phyloP scores from a whole-genome alignment of 2,329 filamentous ascomycete species.

The Rhynchosporium secalis region DNA sequence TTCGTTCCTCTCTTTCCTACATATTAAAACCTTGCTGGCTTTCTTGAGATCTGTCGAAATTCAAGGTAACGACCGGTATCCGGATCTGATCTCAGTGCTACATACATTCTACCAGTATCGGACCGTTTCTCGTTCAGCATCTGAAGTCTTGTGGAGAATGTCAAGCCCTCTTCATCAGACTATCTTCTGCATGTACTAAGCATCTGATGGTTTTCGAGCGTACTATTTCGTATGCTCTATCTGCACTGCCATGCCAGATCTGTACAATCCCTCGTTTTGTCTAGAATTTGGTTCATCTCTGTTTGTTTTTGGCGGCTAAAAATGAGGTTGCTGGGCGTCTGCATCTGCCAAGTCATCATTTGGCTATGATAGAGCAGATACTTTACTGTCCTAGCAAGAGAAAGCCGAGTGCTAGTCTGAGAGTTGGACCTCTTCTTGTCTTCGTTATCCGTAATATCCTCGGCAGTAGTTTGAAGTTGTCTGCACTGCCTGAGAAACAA shows the following conservation, averaged over 20 bases:
- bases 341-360: no score
- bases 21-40: not conserved
- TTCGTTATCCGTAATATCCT: not conserved
- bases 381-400: not conserved
- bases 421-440: not conserved
- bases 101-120: no score
- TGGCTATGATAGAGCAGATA: not conserved
- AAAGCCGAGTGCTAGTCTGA: not conserved
- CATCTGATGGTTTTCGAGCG: not conserved
- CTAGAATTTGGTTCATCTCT: not conserved
- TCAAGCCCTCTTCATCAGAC: not conserved
- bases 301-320: not conserved
- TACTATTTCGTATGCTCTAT: not conserved
- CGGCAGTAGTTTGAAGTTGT: not conserved
- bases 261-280: not conserved
- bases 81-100: no score
- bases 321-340: not conserved
- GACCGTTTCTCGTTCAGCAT: not conserved
- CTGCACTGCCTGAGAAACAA: slow-evolving; percentile 6
- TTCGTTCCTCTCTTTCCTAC: not conserved
- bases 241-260: not conserved
- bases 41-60: not conserved
- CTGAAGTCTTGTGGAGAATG: not conserved
- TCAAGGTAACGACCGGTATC: no score
- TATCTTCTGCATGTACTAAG: not conserved